phyloP scores from a whole-genome alignment of 805 yeast genomes.

The Osmozyma mogii region DNA sequence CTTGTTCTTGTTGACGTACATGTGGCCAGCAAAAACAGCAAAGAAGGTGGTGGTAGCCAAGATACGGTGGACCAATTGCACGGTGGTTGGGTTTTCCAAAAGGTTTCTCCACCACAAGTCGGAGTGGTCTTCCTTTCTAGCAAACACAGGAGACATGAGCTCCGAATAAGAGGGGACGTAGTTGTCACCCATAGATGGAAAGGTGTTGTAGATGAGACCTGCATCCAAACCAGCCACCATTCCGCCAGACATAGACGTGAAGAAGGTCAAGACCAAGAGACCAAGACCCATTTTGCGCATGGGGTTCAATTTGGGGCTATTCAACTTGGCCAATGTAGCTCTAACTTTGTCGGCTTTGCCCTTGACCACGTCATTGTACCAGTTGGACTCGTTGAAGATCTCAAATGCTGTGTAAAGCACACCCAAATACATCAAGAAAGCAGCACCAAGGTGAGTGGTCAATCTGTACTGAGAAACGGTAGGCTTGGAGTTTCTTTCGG shows the following conservation, averaged over 20 bases:
- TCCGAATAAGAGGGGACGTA: constrained; percentile 71
- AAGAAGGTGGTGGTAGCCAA: constrained; percentile 77
- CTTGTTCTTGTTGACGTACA: constrained; percentile 55
- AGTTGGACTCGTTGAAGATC: constrained; percentile 63
- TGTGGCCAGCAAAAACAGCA: constrained; percentile 60
- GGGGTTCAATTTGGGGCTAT: constrained; percentile 49
- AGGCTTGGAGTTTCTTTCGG: constrained; percentile 84
- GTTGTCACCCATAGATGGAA: constrained; percentile 93
- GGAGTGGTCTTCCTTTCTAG: constrained; percentile 57
- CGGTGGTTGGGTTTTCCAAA: constrained; percentile 93
- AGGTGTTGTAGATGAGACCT: constrained; percentile 89
- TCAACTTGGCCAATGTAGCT: constrained; percentile 48
- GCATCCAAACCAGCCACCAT: constrained; percentile 98
- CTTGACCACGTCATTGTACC: constrained; percentile 37
- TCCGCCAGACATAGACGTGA: constrained; percentile 96
- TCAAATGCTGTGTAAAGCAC: constrained; percentile 89
- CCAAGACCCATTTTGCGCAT: constrained; percentile 50
- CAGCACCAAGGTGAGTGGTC: constrained; percentile 91
- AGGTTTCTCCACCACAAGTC: constrained; percentile 89
- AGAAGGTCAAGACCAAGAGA: constrained; percentile 61
- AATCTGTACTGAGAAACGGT: constrained; percentile 93
- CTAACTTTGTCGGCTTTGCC: constrained; percentile 50
- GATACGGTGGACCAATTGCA: constrained; percentile 83
- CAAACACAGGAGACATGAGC: constrained; percentile 63
- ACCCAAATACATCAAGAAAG: constrained; percentile 78